Base-by-base conservation (phyloP, 768 basidiomycete genomes). In the Porpolomopsis calyptriformis region DNA sequence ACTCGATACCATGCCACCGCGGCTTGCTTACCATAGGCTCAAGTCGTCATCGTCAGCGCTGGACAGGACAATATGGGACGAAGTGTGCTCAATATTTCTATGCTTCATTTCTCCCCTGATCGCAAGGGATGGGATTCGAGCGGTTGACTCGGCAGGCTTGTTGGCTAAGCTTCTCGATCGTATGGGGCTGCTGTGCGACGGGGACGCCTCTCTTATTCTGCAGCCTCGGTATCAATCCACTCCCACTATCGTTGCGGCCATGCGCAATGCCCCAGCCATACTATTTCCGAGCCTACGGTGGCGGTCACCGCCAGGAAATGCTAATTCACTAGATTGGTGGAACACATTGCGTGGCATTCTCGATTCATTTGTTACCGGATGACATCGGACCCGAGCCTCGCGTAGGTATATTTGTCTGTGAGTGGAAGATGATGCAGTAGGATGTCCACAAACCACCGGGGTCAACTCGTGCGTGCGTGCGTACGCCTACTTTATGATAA, bases 301-400 rank as follows among this genome's bases (percentile, higher is more conserved):
- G 43, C 8, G 8, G 26, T 11, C 27, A 31, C 43, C 43, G 7
- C 43, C 43, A 45, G 16, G 8, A 8, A 19, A 45, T 35, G 43
- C 43, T 31, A 19, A 31, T 33, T 45, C 43, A 45, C 25, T 45
- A 14, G 29, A 45, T 33, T 45, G 43, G 40, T 41, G 40, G 40
- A 19, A 41, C 25, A 41, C 9, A 27, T 10, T 41, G 40, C 40
- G 40, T 24, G 23, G 14, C 23, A 23, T 41, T 24, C 23, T 41
- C 9, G 40, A 41, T 27, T 41, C 19, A 41, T 24, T 41, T 41
- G 25, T n/a, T 18, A 9, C 0, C 71, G 53, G 0, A 61, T 39
- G 0, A 63, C 62, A 0, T 63, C 45, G 0, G 48, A 48, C 71
- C 68, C 72, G 11, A 60, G 62, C 1, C 11, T 3, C 1, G 31